Conservation (phyloP, 257 asterid species). For the Scutellaria galericulata region DNA sequence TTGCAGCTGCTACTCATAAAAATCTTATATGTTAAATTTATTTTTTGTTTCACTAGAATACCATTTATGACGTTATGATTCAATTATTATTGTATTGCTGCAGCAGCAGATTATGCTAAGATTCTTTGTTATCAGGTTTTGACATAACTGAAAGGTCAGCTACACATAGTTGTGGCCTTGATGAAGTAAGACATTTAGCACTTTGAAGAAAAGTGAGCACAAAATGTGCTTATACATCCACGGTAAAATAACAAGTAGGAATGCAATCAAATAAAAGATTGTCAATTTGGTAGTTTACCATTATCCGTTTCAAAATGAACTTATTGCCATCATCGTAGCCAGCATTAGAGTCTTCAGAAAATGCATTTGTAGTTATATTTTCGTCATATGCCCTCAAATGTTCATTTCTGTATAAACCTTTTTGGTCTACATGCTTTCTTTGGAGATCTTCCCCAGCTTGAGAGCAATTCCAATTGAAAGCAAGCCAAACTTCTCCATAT, state of each 20-base stretch:
- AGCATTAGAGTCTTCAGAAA: conserved; percentile 51
- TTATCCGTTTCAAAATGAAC: conserved; percentile 95
- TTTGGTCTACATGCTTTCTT: conserved; percentile 44
- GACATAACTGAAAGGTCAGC: conserved; percentile 8
- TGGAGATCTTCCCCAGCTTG: conserved; percentile 51
- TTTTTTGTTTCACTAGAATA: not conserved
- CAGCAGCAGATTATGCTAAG: not conserved
- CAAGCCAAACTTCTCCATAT: conserved; percentile 99
- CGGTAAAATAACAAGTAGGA: conserved; percentile 13
- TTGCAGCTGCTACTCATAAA: not conserved
- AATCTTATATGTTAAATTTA: not conserved
- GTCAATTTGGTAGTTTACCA: conserved; percentile 55
- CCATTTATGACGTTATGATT: conserved; percentile 9
- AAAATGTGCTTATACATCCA: not conserved
- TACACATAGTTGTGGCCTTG: not conserved
- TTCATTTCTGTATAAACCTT: conserved; percentile 37
- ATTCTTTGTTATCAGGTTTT: not conserved
- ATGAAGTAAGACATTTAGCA: not conserved
- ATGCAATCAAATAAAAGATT: conserved; percentile 18
- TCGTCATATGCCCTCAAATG: conserved; percentile 48
- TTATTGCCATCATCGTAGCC: conserved; percentile 55
- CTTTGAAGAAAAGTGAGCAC: not conserved
- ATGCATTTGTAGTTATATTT: conserved; percentile 37
- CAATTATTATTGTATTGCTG: conserved; percentile 17
- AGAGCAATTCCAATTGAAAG: conserved; percentile 93